Conservation (phyloP, 2,329 filamentous ascomycete species). For the Pestalotiopsis sp. region DNA sequence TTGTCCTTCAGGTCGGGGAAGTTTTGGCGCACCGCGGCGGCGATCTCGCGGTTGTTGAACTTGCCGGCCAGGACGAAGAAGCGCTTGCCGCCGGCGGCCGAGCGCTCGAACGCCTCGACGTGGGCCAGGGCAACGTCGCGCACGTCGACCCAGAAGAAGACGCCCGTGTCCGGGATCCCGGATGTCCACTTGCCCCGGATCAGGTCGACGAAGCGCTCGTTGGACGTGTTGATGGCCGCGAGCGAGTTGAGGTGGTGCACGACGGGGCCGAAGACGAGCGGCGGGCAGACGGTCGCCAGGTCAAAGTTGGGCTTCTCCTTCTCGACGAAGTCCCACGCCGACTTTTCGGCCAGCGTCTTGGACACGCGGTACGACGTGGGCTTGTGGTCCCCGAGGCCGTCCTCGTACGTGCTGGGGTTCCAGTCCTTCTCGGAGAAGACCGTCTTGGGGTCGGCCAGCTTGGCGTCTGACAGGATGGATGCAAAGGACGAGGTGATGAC, state of each 20-base stretch:
- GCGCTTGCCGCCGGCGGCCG: slow-evolving; percentile 51
- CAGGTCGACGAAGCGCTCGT: slow-evolving; percentile 52
- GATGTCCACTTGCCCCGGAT: slow-evolving; percentile 53
- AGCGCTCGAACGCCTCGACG: slow-evolving; percentile 51
- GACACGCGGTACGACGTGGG: slow-evolving; percentile 55
- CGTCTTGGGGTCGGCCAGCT: slow-evolving; percentile 39
- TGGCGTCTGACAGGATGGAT: slow-evolving; percentile 46
- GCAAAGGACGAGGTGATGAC: slow-evolving; percentile 64
- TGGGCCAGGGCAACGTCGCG: slow-evolving; percentile 58
- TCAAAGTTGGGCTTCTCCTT: slow-evolving; percentile 48
- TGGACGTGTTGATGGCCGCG: slow-evolving; percentile 55
- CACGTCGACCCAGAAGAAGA: slow-evolving; percentile 57
- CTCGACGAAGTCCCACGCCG: slow-evolving; percentile 56
- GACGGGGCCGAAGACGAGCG: slow-evolving; percentile 57
- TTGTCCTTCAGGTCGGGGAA: slow-evolving; percentile 54
- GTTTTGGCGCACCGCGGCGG: slow-evolving; percentile 43
- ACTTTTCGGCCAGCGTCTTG: slow-evolving; percentile 57
- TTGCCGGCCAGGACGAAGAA: slow-evolving; percentile 52
- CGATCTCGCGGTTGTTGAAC: slow-evolving; percentile 50
- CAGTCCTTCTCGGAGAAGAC: slow-evolving; percentile 52
- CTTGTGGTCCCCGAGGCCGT: slow-evolving; percentile 40
- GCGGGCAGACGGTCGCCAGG: slow-evolving; percentile 57
- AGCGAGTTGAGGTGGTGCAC: slow-evolving; percentile 49
- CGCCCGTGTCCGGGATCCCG: slow-evolving; percentile 43
- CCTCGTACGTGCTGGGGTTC: slow-evolving; percentile 54